Evolutionary conservation across 352 stramenopile genomes (phyloP), one percentile per base, ranked within the genome.

Genomic region (Pythium angustatum): DNA sequence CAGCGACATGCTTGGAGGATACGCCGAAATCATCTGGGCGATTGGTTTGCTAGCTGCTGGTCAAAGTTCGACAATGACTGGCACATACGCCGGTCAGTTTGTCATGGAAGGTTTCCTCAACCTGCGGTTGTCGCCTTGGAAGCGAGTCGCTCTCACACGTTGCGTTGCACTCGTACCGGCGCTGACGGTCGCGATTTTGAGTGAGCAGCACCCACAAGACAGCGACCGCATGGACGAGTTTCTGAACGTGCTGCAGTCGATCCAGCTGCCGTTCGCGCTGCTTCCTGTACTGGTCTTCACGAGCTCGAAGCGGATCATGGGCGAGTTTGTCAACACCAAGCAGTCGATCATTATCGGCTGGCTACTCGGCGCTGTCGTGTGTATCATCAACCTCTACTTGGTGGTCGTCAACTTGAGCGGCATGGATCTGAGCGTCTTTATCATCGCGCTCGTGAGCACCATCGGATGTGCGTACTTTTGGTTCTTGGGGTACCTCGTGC

Each of bases 81-180:
- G 95, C 28, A 99, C 96, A 7, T 98, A 98, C 69, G 96, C 96
- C 0, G 96, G 96, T 12, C 96, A 99, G 73, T 98, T 98, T 57
- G 94, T 99, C 28, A 99, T 99, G 95, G 92, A 98, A 77, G 96
- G 96, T 1, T 99, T 99, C 58, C 72, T 98, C n/a, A 81, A 97
- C 49, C 73, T 98, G 27, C 81, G 87, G 33, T 60, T 98, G 11
- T 81, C 93, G 6, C 79, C 92, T 21, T 88, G 83, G 83, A 91
- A 91, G 63, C 83, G 83, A 55, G 83, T 91, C 12, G 77, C 78
- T 0, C 60, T 93, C 15, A 99, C 96, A 5, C 88, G 96, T 19
- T 86, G 94, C 43, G 87, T 98, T 7, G 96, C 96, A 3, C 90
- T 99, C 8, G 73, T 93, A 9, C 93, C 91, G 12, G 91, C 91